A percentile compares a stretch with the other conserved stretches of the same genome.
phyloP scores from a whole-genome alignment of 441 rosid genomes.

The Mallotus repandus region DNA sequence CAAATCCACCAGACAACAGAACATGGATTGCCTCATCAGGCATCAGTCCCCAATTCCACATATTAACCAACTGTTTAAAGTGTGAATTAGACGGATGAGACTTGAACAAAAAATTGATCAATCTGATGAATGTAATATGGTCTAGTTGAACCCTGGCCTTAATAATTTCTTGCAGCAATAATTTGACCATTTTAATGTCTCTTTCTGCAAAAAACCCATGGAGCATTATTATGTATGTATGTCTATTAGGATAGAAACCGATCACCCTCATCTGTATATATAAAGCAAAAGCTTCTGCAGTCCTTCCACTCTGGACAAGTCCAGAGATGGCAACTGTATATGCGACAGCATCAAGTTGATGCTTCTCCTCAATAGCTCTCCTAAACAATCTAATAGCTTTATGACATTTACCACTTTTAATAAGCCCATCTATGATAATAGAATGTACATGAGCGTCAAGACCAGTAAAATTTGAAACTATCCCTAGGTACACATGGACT shows the following conservation, averaged over 20 bases:
- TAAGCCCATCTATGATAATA: slow-evolving; percentile 46
- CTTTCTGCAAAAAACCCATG: slow-evolving; percentile 44
- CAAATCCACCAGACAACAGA: slow-evolving; percentile 18
- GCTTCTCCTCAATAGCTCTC: slow-evolving; percentile 39
- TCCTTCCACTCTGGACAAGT: slow-evolving; percentile 50
- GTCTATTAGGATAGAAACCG: slow-evolving; percentile 46
- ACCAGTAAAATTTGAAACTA: slow-evolving; percentile 26
- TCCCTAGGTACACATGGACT: slow-evolving; percentile 43
- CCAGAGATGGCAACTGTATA: slow-evolving; percentile 61
- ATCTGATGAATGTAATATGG: slow-evolving; percentile 31
- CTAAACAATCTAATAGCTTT: slow-evolving; percentile 53
- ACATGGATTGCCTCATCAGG: slow-evolving; percentile 29
- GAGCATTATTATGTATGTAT: slow-evolving; percentile 43
- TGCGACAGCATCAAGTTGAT: slow-evolving; percentile 56
- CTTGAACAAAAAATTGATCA: slow-evolving; percentile 33
- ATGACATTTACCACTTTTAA: slow-evolving; percentile 41
- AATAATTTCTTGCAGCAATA: slow-evolving; percentile 44
- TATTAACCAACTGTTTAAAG: slow-evolving; percentile 36
- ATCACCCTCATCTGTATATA: slow-evolving; percentile 50
- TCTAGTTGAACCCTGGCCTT: slow-evolving; percentile 42
- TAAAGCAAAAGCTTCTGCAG: slow-evolving; percentile 48
- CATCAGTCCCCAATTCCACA: slow-evolving; percentile 34
- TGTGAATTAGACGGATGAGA: slow-evolving; percentile 29
- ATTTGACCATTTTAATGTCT: slow-evolving; percentile 47
- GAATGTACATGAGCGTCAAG: slow-evolving; percentile 71